Evolutionary conservation across 371 early-diverging fungal species (phyloP), one percentile per base, ranked within the genome.

Genomic region (Mucor velutinosus): DNA sequence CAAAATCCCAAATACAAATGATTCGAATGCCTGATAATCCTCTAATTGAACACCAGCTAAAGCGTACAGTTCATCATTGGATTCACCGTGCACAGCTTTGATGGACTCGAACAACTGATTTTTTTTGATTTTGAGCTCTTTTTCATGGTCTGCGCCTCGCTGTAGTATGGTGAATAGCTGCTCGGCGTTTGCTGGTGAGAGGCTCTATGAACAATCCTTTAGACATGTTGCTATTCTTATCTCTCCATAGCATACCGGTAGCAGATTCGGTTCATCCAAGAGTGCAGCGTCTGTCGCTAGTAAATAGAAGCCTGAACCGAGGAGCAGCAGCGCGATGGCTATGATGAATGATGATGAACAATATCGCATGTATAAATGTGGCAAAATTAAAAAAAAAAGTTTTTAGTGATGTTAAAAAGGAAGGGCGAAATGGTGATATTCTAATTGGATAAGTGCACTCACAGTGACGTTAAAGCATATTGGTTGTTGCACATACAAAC

Each of bases 21-120:
- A 39, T 57, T 84, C 79, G 37, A 84, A 77, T 15, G 81, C 84
- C 43, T 76, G 61, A 63, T 77, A 80, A 25, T 81, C 84, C 19
- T 76, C 67, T 7, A 81, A 58, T 45, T 76, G 71, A 12, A 78
- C 74, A 60, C 71, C 74, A 43, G 76, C 76, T 3, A 79, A 61
- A 19, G 71, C 73, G 56, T 73, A 79, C 1, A 82, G 62, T 19
- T 66, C 66, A 17, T 70, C 72, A 25, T 58, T 72, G 7, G 66
- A 39, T 14, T 76, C 73, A 8, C 67, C 67, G 53, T 73, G 72
- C 4, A 72, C 68, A 7, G 68, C 73, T 15, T 76, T 67, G 3
- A 75, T 74, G 29, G 64, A 73, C 21, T 77, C 66, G 30, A 72
- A 73, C 11, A 77, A 37, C 1, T 58, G 66, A 15, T 70, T 47